Evolutionary conservation across 164 flowering plant species (phyloP).

Genomic region (Amborella trichopoda): DNA sequence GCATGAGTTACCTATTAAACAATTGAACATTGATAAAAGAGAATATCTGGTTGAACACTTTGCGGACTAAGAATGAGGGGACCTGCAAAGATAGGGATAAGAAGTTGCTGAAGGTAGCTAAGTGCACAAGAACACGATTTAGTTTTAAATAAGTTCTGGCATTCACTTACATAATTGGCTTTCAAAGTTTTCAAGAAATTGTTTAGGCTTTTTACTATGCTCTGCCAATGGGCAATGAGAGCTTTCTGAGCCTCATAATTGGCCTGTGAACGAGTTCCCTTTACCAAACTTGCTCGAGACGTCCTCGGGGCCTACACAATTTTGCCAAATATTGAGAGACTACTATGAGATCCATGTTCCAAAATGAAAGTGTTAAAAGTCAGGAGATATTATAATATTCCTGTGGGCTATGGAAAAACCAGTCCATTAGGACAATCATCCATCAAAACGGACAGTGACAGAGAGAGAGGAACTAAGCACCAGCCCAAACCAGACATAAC

Average conservation of each 20-base stretch:
- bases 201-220: conserved; percentile 77
- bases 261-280: conserved; percentile 80
- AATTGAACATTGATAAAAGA: conserved; percentile 94
- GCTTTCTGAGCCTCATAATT: conserved; percentile 96
- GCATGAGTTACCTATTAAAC: conserved; percentile 62
- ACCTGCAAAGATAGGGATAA: conserved; percentile 33
- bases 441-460: no score
- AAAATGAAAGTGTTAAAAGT: no score
- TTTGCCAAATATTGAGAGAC: no score
- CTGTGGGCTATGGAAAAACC: no score
- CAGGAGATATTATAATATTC: no score
- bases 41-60: conserved; percentile 82
- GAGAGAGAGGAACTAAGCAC: no score
- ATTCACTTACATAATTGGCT: conserved; percentile 79
- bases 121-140: not conserved
- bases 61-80: conserved; percentile 77
- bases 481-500: no score
- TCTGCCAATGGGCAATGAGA: conserved; percentile 94
- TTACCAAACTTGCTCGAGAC: conserved; percentile 81
- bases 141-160: not conserved
- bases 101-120: conserved; percentile 3
- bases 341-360: no score
- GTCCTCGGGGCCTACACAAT: conserved; percentile 95
- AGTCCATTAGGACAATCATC: no score
- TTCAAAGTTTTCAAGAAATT: conserved; percentile 60